Evolutionary conservation across 2,329 filamentous ascomycete genomes (phyloP).

Genomic region (Cladophialophora exuberans): DNA sequence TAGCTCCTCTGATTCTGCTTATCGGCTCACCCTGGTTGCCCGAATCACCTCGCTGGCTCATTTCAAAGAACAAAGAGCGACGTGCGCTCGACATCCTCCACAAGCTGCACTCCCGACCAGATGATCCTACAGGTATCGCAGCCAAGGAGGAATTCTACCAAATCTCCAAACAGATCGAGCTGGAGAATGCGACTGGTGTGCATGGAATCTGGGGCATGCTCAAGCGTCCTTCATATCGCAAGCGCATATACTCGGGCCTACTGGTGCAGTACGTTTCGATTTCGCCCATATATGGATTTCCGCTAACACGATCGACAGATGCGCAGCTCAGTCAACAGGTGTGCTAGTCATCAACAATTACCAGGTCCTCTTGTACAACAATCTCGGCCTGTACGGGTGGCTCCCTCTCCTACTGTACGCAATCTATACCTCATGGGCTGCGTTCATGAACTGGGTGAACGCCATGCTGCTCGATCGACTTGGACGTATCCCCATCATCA

Average conservation of each 20-base stretch:
- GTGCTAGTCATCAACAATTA: constrained; percentile 43
- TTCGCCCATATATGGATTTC: constrained; percentile 36
- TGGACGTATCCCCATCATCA: constrained; percentile 45
- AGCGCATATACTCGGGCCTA: constrained; percentile 33
- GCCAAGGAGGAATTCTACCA: constrained; percentile 47
- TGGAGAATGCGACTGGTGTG: constrained; percentile 39
- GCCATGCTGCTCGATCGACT: constrained; percentile 43
- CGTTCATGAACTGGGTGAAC: constrained; percentile 45
- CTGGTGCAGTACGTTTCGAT: constrained; percentile 32
- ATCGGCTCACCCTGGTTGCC: constrained; percentile 42
- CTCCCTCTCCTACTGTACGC: constrained; percentile 49
- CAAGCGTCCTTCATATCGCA: constrained; percentile 44
- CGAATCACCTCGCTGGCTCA: constrained; percentile 48
- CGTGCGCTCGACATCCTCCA: constrained; percentile 46
- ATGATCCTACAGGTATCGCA: constrained; percentile 42
- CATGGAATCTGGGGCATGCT: constrained; percentile 45
- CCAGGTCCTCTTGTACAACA: constrained; percentile 43
- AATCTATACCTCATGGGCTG: constrained; percentile 46
- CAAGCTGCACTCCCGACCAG: constrained; percentile 46
- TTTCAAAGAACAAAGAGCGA: constrained; percentile 44
- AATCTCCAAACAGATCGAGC: constrained; percentile 48
- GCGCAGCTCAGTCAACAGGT: constrained; percentile 33
- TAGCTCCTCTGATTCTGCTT: constrained; percentile 45
- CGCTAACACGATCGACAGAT: constrained; percentile 39
- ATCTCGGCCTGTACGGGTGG: constrained; percentile 41